Conservation (phyloP, 345 rosid species). For the Bruguiera gymnorhiza region DNA sequence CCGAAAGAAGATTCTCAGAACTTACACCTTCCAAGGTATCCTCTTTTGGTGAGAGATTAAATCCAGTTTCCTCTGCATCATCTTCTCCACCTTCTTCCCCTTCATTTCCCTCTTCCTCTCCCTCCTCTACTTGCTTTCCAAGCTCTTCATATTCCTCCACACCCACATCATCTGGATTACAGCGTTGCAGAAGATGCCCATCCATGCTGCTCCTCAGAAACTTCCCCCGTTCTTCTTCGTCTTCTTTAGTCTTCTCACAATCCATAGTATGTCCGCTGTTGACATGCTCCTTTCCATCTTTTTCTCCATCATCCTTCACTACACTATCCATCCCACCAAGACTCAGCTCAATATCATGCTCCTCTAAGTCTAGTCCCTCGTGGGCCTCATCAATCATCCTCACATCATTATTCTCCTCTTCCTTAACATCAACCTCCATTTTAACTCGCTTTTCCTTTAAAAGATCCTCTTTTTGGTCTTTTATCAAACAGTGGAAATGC, state of each 20-base stretch:
- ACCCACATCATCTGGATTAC: slow-evolving; percentile 28
- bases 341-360: slow-evolving; percentile 58
- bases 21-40: slow-evolving; percentile 42
- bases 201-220: slow-evolving; percentile 37
- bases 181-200: slow-evolving; percentile 45
- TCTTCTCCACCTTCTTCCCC: slow-evolving; percentile 39
- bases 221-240: slow-evolving; percentile 32
- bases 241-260: slow-evolving; percentile 45
- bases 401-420: slow-evolving; percentile 39
- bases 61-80: slow-evolving; percentile 40
- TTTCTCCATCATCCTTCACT: slow-evolving; percentile 26
- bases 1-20: slow-evolving; percentile 61
- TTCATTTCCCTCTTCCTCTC: slow-evolving; percentile 22
- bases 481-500: slow-evolving; percentile 76
- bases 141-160: slow-evolving; percentile 21
- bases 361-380: slow-evolving; percentile 46
- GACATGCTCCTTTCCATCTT: slow-evolving; percentile 11
- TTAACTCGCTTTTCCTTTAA: slow-evolving; percentile 24
- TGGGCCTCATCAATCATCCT: slow-evolving; percentile 33
- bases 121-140: slow-evolving; percentile 37
- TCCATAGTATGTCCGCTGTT: slow-evolving; percentile 33
- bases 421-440: slow-evolving; percentile 33
- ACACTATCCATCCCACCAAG: slow-evolving; percentile 54
- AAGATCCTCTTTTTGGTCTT: slow-evolving; percentile 43
- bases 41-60: slow-evolving; percentile 42